Percentiles rank a stretch among this genome's conserved stretches.
Conservation (phyloP, 352 stramenopile species). For the Phytophthora aleatoria region DNA sequence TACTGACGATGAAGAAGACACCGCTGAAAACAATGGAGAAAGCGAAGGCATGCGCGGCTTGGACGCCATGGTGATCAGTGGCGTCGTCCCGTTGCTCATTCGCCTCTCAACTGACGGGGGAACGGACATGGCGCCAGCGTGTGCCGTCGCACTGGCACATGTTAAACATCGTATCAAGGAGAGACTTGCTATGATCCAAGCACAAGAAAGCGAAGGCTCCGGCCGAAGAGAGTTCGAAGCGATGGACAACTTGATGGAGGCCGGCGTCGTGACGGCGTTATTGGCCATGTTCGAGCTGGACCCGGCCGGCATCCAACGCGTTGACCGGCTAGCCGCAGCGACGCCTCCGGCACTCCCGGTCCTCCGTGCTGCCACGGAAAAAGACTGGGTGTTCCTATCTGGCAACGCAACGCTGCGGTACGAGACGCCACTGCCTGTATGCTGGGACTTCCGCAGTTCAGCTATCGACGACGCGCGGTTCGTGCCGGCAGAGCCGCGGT, state of each 20-base stretch:
- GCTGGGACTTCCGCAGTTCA: slow-evolving; percentile 74
- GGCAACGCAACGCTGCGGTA: slow-evolving; percentile 47
- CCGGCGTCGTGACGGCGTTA: slow-evolving; percentile 69
- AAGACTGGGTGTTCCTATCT: slow-evolving; percentile 63
- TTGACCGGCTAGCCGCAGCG: slow-evolving; percentile 64
- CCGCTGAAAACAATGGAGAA: slow-evolving; percentile 3
- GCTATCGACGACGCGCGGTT: slow-evolving; percentile 75
- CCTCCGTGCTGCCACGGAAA: slow-evolving; percentile 32
- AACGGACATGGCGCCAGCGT: slow-evolving; percentile 67
- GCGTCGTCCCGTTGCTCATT: slow-evolving; percentile 70
- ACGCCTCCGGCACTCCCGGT: slow-evolving; percentile 54
- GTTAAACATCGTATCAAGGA: slow-evolving; percentile 80
- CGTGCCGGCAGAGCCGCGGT: slow-evolving; percentile 62
- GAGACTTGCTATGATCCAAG: slow-evolving; percentile 26
- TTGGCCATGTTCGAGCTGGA: slow-evolving; percentile 84
- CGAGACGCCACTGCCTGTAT: slow-evolving; percentile 55
- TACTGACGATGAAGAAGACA: slow-evolving; percentile 11
- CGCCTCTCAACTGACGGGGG: slow-evolving; percentile 51
- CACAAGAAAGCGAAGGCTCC: slow-evolving; percentile 19
- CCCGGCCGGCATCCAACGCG: slow-evolving; percentile 61
- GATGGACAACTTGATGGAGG: slow-evolving; percentile 65
- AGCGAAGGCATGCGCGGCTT: slow-evolving; percentile 41
- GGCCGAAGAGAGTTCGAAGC: slow-evolving; percentile 27
- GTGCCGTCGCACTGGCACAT: slow-evolving; percentile 72
- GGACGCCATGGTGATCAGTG: slow-evolving; percentile 52